phyloP scores from a whole-genome alignment of 352 stramenopile species.

The Blastocystis sp. region DNA sequence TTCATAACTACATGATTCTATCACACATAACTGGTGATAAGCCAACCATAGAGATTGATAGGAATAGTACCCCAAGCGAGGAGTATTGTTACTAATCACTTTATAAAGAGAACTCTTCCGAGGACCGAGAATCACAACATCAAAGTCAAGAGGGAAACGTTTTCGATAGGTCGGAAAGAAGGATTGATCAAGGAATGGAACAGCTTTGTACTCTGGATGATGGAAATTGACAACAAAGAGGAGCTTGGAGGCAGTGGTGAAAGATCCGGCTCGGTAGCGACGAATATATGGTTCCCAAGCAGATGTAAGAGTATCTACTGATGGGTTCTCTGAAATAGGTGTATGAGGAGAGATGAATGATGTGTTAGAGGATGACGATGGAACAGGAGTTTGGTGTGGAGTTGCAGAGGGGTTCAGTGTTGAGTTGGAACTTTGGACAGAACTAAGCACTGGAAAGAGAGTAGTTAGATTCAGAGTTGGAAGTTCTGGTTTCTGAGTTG shows the following conservation, averaged over 20 bases:
- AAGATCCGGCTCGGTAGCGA: background rate
- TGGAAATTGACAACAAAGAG: slow-evolving; percentile 52
- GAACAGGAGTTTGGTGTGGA: background rate
- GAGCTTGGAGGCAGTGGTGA: background rate
- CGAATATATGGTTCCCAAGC: slow-evolving; percentile 35
- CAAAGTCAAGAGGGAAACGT: slow-evolving; percentile 30
- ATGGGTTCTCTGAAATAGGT: background rate
- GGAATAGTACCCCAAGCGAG: background rate
- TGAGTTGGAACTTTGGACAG: background rate
- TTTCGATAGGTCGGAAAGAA: slow-evolving; percentile 9
- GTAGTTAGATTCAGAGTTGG: background rate
- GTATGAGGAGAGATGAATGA: too few relatives aligned
- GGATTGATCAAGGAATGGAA: background rate
- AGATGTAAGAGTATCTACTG: background rate
- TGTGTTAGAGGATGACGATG: background rate
- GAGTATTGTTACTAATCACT: background rate
- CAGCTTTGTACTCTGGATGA: background rate
- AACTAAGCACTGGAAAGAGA: background rate
- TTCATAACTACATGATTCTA: background rate
- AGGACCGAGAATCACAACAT: slow-evolving; percentile 14
- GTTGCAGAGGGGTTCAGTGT: background rate
- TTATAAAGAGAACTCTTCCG: background rate
- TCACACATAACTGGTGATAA: slow-evolving; percentile 2
- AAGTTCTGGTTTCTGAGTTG: background rate
- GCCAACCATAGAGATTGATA: slow-evolving; percentile 15